Conservation (phyloP, 768 basidiomycete species). For the Russula sp. region DNA sequence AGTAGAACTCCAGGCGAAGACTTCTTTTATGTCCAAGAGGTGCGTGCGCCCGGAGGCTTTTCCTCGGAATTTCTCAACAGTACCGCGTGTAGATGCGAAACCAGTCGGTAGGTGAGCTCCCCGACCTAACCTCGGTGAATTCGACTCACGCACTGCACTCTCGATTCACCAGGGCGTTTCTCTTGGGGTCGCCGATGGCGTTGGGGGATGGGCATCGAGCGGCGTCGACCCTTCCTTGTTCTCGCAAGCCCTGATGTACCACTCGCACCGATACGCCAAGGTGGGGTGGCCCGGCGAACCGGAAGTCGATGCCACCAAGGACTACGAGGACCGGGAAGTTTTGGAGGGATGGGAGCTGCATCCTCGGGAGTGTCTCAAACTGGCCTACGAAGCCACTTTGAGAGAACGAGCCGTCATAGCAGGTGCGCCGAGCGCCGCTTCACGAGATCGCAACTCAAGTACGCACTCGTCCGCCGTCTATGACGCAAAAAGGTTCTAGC, state of each 20-base stretch:
- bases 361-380: slow-evolving; percentile 61
- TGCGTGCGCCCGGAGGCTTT: slow-evolving; percentile 32
- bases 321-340: slow-evolving; percentile 58
- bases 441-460: neutral
- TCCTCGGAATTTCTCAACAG: slow-evolving; percentile 1
- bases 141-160: slow-evolving; percentile 16
- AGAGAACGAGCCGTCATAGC: slow-evolving; percentile 48
- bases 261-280: slow-evolving; percentile 65
- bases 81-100: slow-evolving; percentile 56
- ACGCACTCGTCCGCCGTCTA: slow-evolving; percentile 13
- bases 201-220: slow-evolving; percentile 84
- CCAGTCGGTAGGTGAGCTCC: slow-evolving; percentile 56
- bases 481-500: slow-evolving; percentile 56
- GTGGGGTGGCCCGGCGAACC: slow-evolving; percentile 80
- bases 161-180: slow-evolving; percentile 52
- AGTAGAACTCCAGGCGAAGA: slow-evolving; percentile 50
- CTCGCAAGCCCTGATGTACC: slow-evolving; percentile 87
- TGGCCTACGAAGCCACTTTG: slow-evolving; percentile 66
- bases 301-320: slow-evolving; percentile 70
- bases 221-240: slow-evolving; percentile 87
- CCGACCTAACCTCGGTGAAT: slow-evolving; percentile 1
- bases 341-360: slow-evolving; percentile 66
- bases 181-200: slow-evolving; percentile 87
- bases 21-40: slow-evolving; percentile 66
- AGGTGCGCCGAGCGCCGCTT: slow-evolving; percentile 23